Base-by-base conservation (phyloP, 257 asterid species). In the Hygrophila difformis region DNA sequence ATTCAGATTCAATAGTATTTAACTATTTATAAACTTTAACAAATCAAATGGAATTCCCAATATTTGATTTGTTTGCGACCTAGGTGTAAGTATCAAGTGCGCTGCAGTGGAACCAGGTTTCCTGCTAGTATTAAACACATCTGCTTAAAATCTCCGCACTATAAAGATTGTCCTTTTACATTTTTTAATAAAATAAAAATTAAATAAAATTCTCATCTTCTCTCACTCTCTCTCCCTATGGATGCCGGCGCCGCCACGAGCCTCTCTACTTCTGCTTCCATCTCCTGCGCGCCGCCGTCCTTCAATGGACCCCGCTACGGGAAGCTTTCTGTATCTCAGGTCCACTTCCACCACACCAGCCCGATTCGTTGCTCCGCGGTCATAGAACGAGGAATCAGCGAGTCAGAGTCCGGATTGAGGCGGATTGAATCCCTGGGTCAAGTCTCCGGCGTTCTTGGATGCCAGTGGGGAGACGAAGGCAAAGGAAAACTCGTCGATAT, bases 391-490 rank as follows among this genome's bases (percentile, higher is more conserved):
- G 31, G 31, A 26, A 26, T 26, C 31, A 12, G 8, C 24, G 71
- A 47, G 13, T 59, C 47, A 12, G 73, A 49, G 39, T 47, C 61
- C 9, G 72, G 51, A 18, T 6, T 48, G 63, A 62, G 58, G 54
- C 80, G 95, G 41, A 86, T 86, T 39, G 86, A 49, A 26, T 82
- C 93, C 1, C 73, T 91, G 68, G 80, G 94, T 60, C 93, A 91
- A 55, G 99, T 91, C 10, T 86, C 99, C 1, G 99, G 95, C 28
- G 96, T 86, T 31, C 72, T 91, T 20, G 96, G 98, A 19, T 75
- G 84, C 45, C 98, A 91, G 63, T 91, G 96, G 98, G 98, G 98
- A 8, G 99, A 91, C 66, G 99, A 91, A 66, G 96, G 96, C 12
- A 91, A 91, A 60, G 96, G 99, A 17, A 91, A 91, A 63, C 95